phyloP scores from a whole-genome alignment of 495 filamentous ascomycete species.

The Aspergillus sclerotioniger region DNA sequence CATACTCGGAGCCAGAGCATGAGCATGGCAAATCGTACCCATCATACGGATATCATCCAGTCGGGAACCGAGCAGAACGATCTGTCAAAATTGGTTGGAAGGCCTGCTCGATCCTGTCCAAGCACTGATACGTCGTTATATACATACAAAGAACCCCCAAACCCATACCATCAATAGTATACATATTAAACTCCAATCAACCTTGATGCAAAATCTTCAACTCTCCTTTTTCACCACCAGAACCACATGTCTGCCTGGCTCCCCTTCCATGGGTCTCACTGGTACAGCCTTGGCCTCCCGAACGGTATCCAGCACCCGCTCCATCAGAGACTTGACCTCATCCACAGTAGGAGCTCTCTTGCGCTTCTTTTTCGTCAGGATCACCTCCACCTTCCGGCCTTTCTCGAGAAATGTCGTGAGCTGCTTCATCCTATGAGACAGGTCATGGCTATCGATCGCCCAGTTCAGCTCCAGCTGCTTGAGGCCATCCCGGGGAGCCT shows the following conservation, averaged over 20 bases:
- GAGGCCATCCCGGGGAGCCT: conserved; percentile 28
- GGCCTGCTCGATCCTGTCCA: too few relatives aligned
- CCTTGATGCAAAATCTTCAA: not conserved
- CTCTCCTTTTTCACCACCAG: conserved; percentile 40
- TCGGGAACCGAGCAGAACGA: too few relatives aligned
- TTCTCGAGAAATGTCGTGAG: conserved; percentile 61
- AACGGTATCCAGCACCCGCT: conserved; percentile 34
- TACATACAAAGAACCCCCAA: too few relatives aligned
- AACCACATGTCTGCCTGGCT: conserved; percentile 39
- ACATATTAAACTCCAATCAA: not conserved
- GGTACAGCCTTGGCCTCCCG: conserved; percentile 37
- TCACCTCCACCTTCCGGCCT: conserved; percentile 61
- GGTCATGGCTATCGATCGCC: conserved; percentile 70
- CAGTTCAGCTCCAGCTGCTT: conserved; percentile 86
- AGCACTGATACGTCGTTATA: too few relatives aligned
- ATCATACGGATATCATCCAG: too few relatives aligned
- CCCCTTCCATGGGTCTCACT: conserved; percentile 42
- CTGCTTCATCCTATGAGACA: conserved; percentile 58
- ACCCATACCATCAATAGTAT: not conserved
- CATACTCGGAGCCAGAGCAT: too few relatives aligned
- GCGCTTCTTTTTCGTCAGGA: conserved; percentile 49
- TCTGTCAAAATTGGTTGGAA: too few relatives aligned
- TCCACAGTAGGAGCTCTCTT: conserved; percentile 42
- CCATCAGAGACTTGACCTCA: conserved; percentile 43
- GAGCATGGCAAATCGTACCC: too few relatives aligned